phyloP scores from a whole-genome alignment of 2,329 filamentous ascomycete genomes.

The Monilinia vaccinii-corymbosi region DNA sequence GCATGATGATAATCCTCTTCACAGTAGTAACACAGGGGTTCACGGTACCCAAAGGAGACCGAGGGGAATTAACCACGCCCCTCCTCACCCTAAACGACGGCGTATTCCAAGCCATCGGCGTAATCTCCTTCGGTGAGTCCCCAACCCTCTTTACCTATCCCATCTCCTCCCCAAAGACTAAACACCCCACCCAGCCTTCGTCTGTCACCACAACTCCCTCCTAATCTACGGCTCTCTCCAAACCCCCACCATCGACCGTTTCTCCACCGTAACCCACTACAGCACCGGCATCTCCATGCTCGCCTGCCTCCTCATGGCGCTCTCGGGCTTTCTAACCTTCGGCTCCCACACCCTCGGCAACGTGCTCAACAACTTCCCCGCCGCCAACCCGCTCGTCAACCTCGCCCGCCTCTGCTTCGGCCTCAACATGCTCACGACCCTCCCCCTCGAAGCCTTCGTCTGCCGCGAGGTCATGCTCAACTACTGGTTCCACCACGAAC shows the following conservation, averaged over 20 bases:
- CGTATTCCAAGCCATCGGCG: conserved; percentile 91
- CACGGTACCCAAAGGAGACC: conserved; percentile 59
- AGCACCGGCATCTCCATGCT: conserved; percentile 83
- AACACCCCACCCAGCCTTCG: conserved; percentile 41
- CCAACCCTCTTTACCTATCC: neutral
- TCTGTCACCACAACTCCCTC: conserved; percentile 87
- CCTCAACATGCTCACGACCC: conserved; percentile 95
- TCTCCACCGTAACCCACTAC: conserved; percentile 86
- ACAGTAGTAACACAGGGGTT: conserved; percentile 81
- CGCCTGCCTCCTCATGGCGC: conserved; percentile 82
- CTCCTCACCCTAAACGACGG: conserved; percentile 74
- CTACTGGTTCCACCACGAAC: conserved; percentile 56
- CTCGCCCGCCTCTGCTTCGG: conserved; percentile 91
- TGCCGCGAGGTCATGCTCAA: conserved; percentile 94
- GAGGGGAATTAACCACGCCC: conserved; percentile 61
- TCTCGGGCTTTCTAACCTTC: conserved; percentile 86
- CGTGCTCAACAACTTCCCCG: conserved; percentile 94
- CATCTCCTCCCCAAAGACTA: conserved; percentile 26
- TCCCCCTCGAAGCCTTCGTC: conserved; percentile 94
- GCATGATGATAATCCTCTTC: conserved; percentile 83
- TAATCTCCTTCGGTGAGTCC: conserved; percentile 84
- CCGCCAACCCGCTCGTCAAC: conserved; percentile 87
- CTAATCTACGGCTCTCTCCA: conserved; percentile 93
- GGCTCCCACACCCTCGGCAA: conserved; percentile 89
- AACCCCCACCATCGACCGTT: conserved; percentile 92